Evolutionary conservation across 129 eudicot species (phyloP).

Genomic region (Deinandra increscens): DNA sequence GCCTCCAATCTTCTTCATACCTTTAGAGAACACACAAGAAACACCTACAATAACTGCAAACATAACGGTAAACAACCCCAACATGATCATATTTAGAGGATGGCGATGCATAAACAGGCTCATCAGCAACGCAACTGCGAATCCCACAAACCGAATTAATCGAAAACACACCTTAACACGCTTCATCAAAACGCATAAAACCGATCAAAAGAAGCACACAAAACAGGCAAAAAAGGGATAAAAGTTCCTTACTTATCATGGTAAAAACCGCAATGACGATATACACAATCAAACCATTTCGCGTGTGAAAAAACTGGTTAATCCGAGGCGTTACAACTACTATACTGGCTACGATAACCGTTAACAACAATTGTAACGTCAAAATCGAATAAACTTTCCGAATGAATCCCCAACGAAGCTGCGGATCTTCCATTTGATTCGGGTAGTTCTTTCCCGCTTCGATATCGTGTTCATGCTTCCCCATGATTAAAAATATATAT

Average conservation of each 20-base stretch:
- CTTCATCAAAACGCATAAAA: background rate
- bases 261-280: slow-evolving; percentile 36
- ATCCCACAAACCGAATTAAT: background rate
- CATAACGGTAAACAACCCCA: slow-evolving; percentile 43
- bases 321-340: slow-evolving; percentile 43
- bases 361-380: slow-evolving; percentile 52
- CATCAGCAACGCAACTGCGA: slow-evolving; percentile 44
- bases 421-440: slow-evolving; percentile 57
- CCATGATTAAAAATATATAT: slow-evolving; percentile 30
- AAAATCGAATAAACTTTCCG: slow-evolving; percentile 71
- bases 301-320: slow-evolving; percentile 33
- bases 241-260: slow-evolving; percentile 40
- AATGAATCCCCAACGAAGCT: slow-evolving; percentile 79
- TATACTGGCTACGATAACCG: slow-evolving; percentile 40
- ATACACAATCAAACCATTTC: slow-evolving; percentile 36
- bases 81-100: slow-evolving; percentile 49
- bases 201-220: background rate
- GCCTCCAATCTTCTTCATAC: slow-evolving; percentile 15
- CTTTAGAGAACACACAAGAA: slow-evolving; percentile 40
- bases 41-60: slow-evolving; percentile 47
- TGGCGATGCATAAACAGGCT: slow-evolving; percentile 40
- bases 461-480: slow-evolving; percentile 33
- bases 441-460: slow-evolving; percentile 60
- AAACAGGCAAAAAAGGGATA: too few species aligned
- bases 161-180: background rate